Conservation (phyloP, 495 filamentous ascomycete species). For the Lepraria neglecta region DNA sequence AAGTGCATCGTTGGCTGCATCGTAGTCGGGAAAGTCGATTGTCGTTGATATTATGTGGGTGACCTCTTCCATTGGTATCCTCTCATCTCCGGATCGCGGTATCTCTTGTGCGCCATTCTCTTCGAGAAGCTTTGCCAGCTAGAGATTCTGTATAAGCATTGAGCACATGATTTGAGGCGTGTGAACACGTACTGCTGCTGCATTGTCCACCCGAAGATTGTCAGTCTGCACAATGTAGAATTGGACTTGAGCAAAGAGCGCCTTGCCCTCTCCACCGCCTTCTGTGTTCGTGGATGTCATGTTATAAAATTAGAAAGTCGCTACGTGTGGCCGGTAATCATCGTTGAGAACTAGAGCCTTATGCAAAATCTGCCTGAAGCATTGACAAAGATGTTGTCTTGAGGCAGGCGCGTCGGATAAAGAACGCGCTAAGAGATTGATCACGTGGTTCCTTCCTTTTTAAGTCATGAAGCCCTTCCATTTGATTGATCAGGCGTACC, state of each 20-base stretch:
- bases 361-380: neutral
- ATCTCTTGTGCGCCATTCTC: conserved; percentile 46
- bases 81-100: conserved; percentile 25
- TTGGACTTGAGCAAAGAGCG: conserved; percentile 31
- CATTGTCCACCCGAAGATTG: conserved; percentile 36
- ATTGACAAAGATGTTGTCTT: neutral
- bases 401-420: conserved; percentile 13
- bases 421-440: neutral
- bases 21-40: conserved; percentile 81
- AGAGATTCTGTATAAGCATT: neutral
- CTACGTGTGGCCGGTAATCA: neutral
- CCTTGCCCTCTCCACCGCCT: conserved; percentile 9
- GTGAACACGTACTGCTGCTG: conserved; percentile 39
- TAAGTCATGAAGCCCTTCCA: neutral
- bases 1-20: conserved; percentile 60
- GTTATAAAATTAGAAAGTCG: no score
- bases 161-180: neutral
- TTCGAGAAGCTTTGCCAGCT: conserved; percentile 28
- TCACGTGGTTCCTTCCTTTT: conserved; percentile 7
- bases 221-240: conserved; percentile 37
- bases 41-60: conserved; percentile 82
- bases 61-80: conserved; percentile 49
- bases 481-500: conserved; percentile 10
- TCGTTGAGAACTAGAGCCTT: neutral
- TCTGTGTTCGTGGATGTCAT: conserved; percentile 1